These are phyloP conservation scores for Rubroshorea leprosula DNA, from an alignment of 345 rosid genomes.

Conservation along the genomic window DNA sequence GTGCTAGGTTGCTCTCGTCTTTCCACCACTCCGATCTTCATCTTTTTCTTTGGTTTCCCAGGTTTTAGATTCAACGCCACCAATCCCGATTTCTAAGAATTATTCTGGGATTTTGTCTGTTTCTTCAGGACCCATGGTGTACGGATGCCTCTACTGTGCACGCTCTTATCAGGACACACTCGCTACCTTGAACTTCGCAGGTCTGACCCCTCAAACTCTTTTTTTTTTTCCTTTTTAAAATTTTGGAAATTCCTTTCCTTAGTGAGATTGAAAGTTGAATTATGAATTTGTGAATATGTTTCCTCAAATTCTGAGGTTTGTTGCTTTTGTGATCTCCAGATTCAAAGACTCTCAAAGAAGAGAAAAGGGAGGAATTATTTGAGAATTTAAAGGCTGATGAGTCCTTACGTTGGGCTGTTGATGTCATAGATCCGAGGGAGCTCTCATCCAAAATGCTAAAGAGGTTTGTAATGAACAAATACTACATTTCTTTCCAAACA, in stretches of 20 bases:
- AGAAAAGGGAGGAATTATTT: conserved; percentile 80
- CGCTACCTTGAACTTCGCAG: conserved; percentile 74
- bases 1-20: conserved; percentile 21
- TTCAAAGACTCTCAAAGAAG: conserved; percentile 94
- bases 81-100: not conserved
- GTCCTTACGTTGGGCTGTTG: conserved; percentile 91
- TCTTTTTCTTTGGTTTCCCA: not conserved
- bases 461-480: conserved; percentile 38
- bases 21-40: not conserved
- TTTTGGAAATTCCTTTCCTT: not conserved
- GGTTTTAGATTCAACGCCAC: not conserved
- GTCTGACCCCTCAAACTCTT: conserved; percentile 21
- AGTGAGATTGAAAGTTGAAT: conserved; percentile 1
- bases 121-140: conserved; percentile 90
- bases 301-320: not conserved
- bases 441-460: conserved; percentile 91
- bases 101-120: not conserved
- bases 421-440: conserved; percentile 89
- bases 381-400: conserved; percentile 64
- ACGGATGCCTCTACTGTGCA: conserved; percentile 92
- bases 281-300: not conserved
- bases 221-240: not conserved
- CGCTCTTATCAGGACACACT: conserved; percentile 67
- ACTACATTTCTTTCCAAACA: not conserved
- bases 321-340: conserved; percentile 33